Base-by-base conservation (phyloP, 257 asterid genomes). In the Ophiorrhiza pumila region DNA sequence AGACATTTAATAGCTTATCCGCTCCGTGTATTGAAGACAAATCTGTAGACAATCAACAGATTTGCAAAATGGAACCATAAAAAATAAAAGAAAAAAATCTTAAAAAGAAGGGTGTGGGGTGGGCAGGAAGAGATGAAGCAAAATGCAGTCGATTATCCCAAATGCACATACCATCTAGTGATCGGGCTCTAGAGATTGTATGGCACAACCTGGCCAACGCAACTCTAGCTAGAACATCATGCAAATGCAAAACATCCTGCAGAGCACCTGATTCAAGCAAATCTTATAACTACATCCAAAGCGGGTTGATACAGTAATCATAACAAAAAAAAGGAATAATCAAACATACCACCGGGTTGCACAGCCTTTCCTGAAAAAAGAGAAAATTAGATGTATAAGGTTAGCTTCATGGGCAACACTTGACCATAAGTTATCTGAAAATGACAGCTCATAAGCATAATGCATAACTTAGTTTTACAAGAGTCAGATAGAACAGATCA, bases 191-290 rank as follows among this genome's bases (percentile, higher is more conserved):
- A 55, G 97, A 85, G 76, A 95, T 80, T 8, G 91, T 72, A 76
- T 95, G 95, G 85, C 99, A 95, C 84, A 95, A 87, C 83, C 86
- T 90, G 77, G 98, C 94, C 72, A 95, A 91, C 68, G 98, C 97
- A 79, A 95, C 98, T 89, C 99, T 87, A 64, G 99, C 99, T 71
- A 95, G 97, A 80, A 92, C 99, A 71, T 95, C 99, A 81, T 92
- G 97, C 90, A 95, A 86, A 82, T 92, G 98, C 71, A 95, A 96
- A 86, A 95, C 88, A 89, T 95, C 98, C 79, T 87, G 96, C 79
- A 95, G 87, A 58, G 97, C 92, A 77, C 98, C 99, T 95, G 90
- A 75, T 87, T 80, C 82, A 82, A 70, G 77, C 68, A 82, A 85
- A 82, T 50, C 77, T 65, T 73, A 76, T 59, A 65, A 80, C 58